Base-by-base conservation (phyloP, 2,329 filamentous ascomycete genomes). In the Dactylellina drechsleri region DNA sequence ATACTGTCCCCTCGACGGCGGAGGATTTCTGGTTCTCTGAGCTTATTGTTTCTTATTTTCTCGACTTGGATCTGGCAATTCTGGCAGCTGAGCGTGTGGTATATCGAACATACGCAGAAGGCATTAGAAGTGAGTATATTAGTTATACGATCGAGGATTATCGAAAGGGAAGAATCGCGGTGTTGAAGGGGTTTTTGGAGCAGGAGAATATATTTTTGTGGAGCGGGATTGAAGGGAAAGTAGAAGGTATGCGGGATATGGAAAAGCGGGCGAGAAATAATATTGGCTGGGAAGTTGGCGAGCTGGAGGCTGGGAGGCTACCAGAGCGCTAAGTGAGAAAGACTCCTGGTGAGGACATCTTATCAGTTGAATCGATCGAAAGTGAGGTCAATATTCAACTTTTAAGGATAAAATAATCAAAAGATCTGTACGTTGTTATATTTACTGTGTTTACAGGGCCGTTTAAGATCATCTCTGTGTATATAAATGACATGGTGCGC, bases 31-130 rank as follows among this genome's bases (percentile, higher is more conserved):
- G 4, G 4, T 18, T 68, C 4, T 65, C 64, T 1, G 26, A 53
- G 18, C 31, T 13, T 1, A 7, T 68, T 15, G 26, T 68, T 12
- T 59, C 71, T 10, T 75, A 75, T 20, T 75, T 75, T 41, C 40
- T 75, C 4, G 71, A 75, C 26, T 64, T 75, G 18, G 71, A 75
- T 26, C 56, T 75, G 2, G 64, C 64, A n/a, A 75, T 75, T 31
- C 59, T 75, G 13, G 71, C 64, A 16, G 23, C 71, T 20, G 13
- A 65, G 15, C 50, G 52, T 15, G 58, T 60, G 6, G 16, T 65
- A 1, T 75, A 75, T 49, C 20, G 3, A 8, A 13, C 20, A 13
- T 75, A 75, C 40, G 64, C 64, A 6, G 41, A 68, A 0, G 68
- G 59, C 49, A 75, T 75, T 45, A 68, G 71, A 26, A 60, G 16